Base-by-base conservation (phyloP, 495 filamentous ascomycete species). In the Aspergillus incahuasiensis region DNA sequence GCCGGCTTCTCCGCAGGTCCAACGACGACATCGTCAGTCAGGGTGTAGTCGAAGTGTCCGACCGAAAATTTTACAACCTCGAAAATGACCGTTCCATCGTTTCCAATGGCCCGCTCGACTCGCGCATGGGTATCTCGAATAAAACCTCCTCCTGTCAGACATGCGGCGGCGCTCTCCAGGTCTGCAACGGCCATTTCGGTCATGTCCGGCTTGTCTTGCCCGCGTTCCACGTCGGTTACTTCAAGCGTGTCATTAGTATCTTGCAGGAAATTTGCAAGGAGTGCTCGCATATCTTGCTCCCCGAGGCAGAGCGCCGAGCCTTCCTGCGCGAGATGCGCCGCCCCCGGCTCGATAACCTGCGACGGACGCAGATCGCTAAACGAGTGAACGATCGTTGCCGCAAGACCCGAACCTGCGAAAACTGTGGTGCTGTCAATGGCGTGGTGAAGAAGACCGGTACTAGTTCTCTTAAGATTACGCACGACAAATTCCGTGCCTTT, bases 141-240 rank as follows among this genome's bases (percentile, higher is more conserved):
- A 88, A 90, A 70, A 81, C 74, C 12, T 85, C 78, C 35, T 72
- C 68, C 34, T 98, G 94, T 70, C 78, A 84, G 52, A 97, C 94
- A 19, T 98, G 94, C 69, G 83, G 86, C 44, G 80, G 86, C 56
- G 77, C 79, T 9, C 74, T 97, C 39, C 79, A 88, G 52, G 78
- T 84, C 43, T 98, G 94, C 68, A 92, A 91, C 58, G 94, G 94
- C 21, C 94, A 98, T 71, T 98, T 97, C 58, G 94, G 94, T 39
- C 87, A 96, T 71, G 85, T 97, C 55, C 82, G 86, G 66, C 80
- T 98, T 19, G 89, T 91, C 7, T 78, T 98, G 11, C 94, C 94
- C 5, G 87, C 87, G 24, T 96, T 97, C 62, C 94, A 97, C 65
- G 88, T 97, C 58, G 94, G 94, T 53, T 98, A 96, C 63, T 86